phyloP scores from a whole-genome alignment of 805 yeast genomes.

The Zygosaccharomyces kombuchaensis region DNA sequence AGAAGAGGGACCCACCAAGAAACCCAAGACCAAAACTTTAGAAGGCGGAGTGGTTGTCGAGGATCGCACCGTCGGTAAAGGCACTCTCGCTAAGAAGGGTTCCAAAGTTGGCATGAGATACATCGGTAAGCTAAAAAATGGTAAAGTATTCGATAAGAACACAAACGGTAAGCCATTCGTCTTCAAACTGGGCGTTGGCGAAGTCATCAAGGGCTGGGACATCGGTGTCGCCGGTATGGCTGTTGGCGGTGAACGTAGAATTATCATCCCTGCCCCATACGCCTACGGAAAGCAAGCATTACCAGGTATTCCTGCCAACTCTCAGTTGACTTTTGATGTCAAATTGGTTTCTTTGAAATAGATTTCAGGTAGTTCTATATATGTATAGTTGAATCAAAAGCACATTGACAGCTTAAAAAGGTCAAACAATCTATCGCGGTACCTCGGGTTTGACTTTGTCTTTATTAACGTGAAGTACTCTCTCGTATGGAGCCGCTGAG shows the following conservation, averaged over 20 bases:
- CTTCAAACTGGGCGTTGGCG: slow-evolving; percentile 92
- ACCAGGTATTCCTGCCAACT: slow-evolving; percentile 98
- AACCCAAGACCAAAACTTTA: slow-evolving; percentile 66
- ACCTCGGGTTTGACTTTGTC: neutral
- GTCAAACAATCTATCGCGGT: neutral
- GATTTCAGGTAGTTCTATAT: slow-evolving; percentile 6
- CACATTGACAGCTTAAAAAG: neutral
- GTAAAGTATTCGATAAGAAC: slow-evolving; percentile 95
- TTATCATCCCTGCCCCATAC: slow-evolving; percentile 90
- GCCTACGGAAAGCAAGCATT: slow-evolving; percentile 93
- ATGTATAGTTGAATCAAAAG: neutral
- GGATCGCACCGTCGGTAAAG: slow-evolving; percentile 87
- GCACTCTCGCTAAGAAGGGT: slow-evolving; percentile 82
- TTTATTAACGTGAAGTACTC: neutral
- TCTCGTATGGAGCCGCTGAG: slow-evolving; percentile 1
- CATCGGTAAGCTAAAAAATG: slow-evolving; percentile 95
- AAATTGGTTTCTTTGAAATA: slow-evolving; percentile 88
- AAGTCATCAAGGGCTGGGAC: slow-evolving; percentile 98
- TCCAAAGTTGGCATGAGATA: slow-evolving; percentile 93
- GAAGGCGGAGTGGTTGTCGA: slow-evolving; percentile 92
- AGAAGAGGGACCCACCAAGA: slow-evolving; percentile 89
- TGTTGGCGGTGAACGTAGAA: slow-evolving; percentile 98
- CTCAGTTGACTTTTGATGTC: slow-evolving; percentile 93
- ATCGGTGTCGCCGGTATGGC: slow-evolving; percentile 98
- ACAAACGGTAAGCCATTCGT: slow-evolving; percentile 93